A percentile compares a stretch with the other conserved stretches of the same genome.
Evolutionary conservation across 306 rosid species (phyloP).

Genomic region (Cercis canadensis): DNA sequence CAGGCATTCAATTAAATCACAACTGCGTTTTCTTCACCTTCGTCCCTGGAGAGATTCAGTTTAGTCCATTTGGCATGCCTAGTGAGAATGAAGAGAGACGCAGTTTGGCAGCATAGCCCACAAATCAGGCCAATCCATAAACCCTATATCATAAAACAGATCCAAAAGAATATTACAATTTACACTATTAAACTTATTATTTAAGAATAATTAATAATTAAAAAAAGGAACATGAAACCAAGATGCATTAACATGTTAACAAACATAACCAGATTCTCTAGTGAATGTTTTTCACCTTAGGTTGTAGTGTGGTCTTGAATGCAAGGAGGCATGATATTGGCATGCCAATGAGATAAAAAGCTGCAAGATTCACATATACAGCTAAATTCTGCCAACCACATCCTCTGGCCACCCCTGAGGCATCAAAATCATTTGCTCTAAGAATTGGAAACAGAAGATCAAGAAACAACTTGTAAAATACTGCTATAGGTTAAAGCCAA

Average conservation of each 20-base stretch:
- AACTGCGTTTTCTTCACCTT: too few species aligned
- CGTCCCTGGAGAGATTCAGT: neutral
- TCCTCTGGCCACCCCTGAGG: constrained; percentile 85
- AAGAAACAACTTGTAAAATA: neutral
- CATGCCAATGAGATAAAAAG: constrained; percentile 72
- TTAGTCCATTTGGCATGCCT: constrained; percentile 38
- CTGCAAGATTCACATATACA: constrained; percentile 62
- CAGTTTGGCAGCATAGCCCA: constrained; percentile 48
- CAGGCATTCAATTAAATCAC: too few species aligned
- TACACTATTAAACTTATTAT: too few species aligned
- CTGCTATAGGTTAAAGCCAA: neutral
- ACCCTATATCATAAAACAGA: constrained; percentile 37
- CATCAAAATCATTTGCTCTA: constrained; percentile 7
- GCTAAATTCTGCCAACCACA: constrained; percentile 83
- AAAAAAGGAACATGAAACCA: too few species aligned
- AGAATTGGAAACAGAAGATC: constrained; percentile 6
- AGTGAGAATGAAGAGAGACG: constrained; percentile 36
- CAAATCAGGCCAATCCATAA: constrained; percentile 57
- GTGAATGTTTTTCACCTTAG: constrained; percentile 53
- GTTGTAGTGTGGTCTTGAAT: constrained; percentile 58
- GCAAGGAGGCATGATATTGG: constrained; percentile 66
- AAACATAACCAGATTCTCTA: too few species aligned
- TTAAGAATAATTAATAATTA: too few species aligned
- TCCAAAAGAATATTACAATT: neutral
- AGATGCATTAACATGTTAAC: too few species aligned